Evolutionary conservation across 495 filamentous ascomycete species (phyloP), one percentile per base, ranked within the genome.

Genomic region (Beverwykella pulmonaria): DNA sequence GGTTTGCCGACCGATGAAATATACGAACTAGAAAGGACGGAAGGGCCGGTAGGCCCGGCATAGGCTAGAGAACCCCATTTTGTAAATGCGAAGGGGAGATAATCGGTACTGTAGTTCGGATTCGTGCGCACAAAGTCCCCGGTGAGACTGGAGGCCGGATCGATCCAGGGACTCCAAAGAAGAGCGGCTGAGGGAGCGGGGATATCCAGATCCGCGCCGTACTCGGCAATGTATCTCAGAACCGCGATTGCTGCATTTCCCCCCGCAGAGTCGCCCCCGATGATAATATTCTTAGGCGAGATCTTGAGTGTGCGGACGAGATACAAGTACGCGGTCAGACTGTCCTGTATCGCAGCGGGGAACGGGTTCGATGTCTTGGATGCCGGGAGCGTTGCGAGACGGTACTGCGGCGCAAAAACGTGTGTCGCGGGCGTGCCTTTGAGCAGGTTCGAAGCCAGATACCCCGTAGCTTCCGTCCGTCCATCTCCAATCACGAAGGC

Each of bases 401-500:
- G 74, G 63, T 76, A 76, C 25, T 71, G 66, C 17, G 74, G 74
- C 20, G 14, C 15, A 60, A 75, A 61, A 55, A 74, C 64, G 60
- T 71, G 70, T 1, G 61, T 63, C 17, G 54, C 63, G 30, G 29
- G 20, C 25, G 60, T 41, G 55, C 62, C 36, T 17, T 52, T 44
- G 34, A 73, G 53, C 1, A 81, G 62, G 0, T 71, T 74, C 23
- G 59, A 53, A 0, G 76, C 69, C 3, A 78, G 61, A 55, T 74
- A 79, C 0, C 76, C 79, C 10, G 75, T 71, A 59, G 77, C 79
- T n/a, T 68, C 62, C 30, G 73, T 73, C 9, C 77, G 63, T 17
- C 76, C 75, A 69, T 77, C 73, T 57, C 78, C 73, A 53, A 81
- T 41, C 23, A 82, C 76, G 64, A 75, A 85, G 12, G 77, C 81